Base-by-base conservation (phyloP, 2,329 filamentous ascomycete genomes). In the Microsporum ferrugineum region DNA sequence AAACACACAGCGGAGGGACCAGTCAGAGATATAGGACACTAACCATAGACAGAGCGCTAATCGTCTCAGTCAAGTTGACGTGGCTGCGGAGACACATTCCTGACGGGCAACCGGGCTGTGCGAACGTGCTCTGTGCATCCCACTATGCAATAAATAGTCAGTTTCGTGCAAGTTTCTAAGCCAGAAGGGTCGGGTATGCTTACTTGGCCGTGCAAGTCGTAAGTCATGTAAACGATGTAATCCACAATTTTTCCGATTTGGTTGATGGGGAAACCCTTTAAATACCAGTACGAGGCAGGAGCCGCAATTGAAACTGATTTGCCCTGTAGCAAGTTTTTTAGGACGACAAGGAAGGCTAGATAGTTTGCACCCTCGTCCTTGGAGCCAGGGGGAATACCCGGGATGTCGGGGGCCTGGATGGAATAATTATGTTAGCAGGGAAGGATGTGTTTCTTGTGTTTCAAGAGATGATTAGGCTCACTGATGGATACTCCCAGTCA, bases 61-160 rank as follows among this genome's bases (percentile, higher is more conserved):
- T 57, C 0, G 72, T 75, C 59, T 77, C 74, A 1, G 75, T 77
- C 49, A 68, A 59, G 66, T 78, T 77, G 63, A 76, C 56, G n/a
- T 58, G 56, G 36, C n/a, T 27, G 72, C 73, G 71, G 0, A 77
- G 68, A 55, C 76, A 72, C 47, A 67, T 68, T 1, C 70, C 69
- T 8, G n/a, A 34, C 5, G 49, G 41, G 57, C 72, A 74, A 12
- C 68, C 70, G 1, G n/a, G 1, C 17, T 45, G 41, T 27, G 41
- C 5, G 17, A 55, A 55, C 3, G 51, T 5, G 51, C 51, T 12
- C 5, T 34, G 27, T n/a, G 51, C 14, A 3, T 55, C 41, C 41
- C 41, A 45, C 41, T 45, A 2, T 8, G 17, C 14, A 8, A 45
- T 45, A 45, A 17, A 45, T 27, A 17, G 4, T 45, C 7, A 45